Base-by-base conservation (phyloP, 2,329 filamentous ascomycete species). In the Colletotrichum euphorbiae region DNA sequence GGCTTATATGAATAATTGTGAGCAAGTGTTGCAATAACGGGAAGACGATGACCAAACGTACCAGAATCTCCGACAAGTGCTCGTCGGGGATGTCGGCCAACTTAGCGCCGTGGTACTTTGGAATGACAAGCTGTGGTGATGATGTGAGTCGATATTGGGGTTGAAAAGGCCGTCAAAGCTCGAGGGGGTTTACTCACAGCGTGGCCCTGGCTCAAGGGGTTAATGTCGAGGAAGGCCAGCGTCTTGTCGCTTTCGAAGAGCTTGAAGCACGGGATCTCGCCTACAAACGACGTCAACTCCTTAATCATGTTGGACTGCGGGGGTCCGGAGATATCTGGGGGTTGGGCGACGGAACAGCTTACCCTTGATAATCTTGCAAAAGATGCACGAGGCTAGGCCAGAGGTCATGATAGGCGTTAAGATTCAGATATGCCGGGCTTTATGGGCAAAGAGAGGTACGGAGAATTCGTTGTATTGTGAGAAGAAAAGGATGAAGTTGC, bases 291-390 rank as follows among this genome's bases (percentile, higher is more conserved):
- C 54, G 45, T 72, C 67, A 72, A 66, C 21, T 19, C 73, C 52
- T 56, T 42, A 17, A 46, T 61, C 57, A 42, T 6, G 13, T 6
- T 24, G n/a, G 21, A 36, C 31, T 43, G 55, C 40, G 48, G 61
- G 21, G 36, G 9, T 66, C 50, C 57, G 21, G 42, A 56, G 42
- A 69, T 69, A 67, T 56, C 21, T 51, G 31, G 51, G 46, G 38
- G 42, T 71, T 15, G 63, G 62, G 63, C 12, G 15, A 48, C 24
- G 57, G 52, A 42, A 38, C 33, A 52, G 36, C 66, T 33, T 48
- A 85, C 95, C 95, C 87, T 97, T 97, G 84, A 99, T 91, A 78
- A 99, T 98, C 81, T 93, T 97, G 87, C 96, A 99, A 84, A 99
- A 99, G 77, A 98, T 93, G 79, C 96, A 99, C 71, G 91, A 85